Base-by-base conservation (phyloP, 2,329 filamentous ascomycete species). In the Colletotrichum lini region DNA sequence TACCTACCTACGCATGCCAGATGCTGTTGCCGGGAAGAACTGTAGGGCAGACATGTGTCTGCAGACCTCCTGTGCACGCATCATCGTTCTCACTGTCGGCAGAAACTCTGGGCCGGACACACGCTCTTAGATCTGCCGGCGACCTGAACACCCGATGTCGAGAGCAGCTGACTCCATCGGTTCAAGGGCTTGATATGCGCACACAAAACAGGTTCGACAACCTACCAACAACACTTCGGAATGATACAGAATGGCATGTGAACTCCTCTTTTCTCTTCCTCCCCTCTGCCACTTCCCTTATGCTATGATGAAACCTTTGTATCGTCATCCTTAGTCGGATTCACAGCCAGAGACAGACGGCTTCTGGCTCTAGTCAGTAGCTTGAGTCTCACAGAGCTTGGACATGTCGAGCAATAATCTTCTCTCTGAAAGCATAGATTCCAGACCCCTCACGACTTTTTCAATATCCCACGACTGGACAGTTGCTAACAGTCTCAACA, bases 321-420 rank as follows among this genome's bases (percentile, higher is more conserved):
- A 95, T 95, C 93, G 94, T 97, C 94, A 97, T 97, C 94, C 94
- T 97, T 97, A 97, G 94, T 87, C 94, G 89, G 91, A 97, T 82
- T 79, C 72, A 74, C 68, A 61, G 68, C 73, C 68, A 57, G 74
- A 77, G 79, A 80, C 77, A 63, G 61, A 56, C 62, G 26, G 56
- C 30, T 50, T 35, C 54, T 47, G 67, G 50, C 63, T 42, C 66
- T 38, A 42, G 47, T 58, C 30, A 47, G 38, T 23, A 54, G 44
- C 64, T 54, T 45, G 62, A 73, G 82, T 82, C 74, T 75, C 71
- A 73, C 78, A 73, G 74, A 77, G 77, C 76, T 74, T 72, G 76
- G 80, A 80, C 75, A 80, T 87, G 86, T 84, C 83, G 86, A 87
- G 77, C 76, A 74, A 77, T 86, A 87, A 87, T 87, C 86, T 87